Conservation (phyloP, 164 flowering plant species). For the Nymphaea colorata region DNA sequence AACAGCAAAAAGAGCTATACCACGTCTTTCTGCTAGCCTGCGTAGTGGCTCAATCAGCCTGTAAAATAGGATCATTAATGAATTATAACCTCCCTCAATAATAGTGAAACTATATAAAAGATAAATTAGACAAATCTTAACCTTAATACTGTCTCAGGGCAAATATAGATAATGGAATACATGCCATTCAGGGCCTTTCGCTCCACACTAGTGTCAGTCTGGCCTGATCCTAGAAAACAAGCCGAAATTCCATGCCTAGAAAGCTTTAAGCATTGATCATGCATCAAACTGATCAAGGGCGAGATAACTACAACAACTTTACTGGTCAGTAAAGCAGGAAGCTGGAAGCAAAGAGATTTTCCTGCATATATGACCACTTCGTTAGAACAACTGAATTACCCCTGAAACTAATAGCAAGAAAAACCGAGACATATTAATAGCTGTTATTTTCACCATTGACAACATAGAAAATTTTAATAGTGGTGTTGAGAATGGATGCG, state of each 20-base stretch:
- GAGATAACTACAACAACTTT: conserved; percentile 87
- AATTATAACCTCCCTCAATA: no score
- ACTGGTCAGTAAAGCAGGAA: conserved; percentile 83
- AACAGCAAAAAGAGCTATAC: conserved; percentile 86
- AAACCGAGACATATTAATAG: no score
- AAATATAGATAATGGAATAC: conserved; percentile 66
- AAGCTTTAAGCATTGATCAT: conserved; percentile 85
- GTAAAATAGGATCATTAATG: conserved; percentile 9
- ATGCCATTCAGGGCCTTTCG: conserved; percentile 73
- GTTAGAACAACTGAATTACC: no score
- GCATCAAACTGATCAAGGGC: conserved; percentile 94
- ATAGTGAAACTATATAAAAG: no score
- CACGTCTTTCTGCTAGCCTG: conserved; percentile 64
- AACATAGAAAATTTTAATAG: neutral
- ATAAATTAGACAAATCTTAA: conserved; percentile 8
- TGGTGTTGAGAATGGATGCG: no score
- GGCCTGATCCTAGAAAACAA: conserved; percentile 96
- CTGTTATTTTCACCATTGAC: neutral
- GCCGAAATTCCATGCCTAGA: conserved; percentile 81
- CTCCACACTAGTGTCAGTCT: conserved; percentile 65
- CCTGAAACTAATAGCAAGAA: no score
- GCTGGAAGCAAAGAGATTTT: conserved; percentile 84
- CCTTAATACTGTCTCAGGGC: conserved; percentile 89
- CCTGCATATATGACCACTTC: conserved; percentile 31
- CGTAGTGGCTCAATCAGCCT: conserved; percentile 74